These are phyloP conservation scores for Thymus mandschuricus DNA, from an alignment of 257 asterid genomes.

Conservation along the genomic window DNA sequence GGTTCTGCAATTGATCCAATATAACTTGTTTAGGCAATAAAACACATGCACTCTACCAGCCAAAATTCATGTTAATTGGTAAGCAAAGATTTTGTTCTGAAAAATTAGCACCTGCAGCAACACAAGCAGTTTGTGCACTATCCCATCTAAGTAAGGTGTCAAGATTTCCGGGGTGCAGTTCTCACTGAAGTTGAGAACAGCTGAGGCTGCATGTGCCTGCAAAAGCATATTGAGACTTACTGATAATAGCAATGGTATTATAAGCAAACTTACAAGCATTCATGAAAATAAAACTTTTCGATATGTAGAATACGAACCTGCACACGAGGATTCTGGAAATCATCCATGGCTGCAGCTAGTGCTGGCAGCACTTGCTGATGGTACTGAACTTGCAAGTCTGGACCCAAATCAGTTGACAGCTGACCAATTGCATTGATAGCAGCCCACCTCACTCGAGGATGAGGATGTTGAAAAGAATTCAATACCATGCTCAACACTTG, in stretches of 20 bases:
- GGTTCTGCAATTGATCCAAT: constrained; percentile 59
- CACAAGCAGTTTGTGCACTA: constrained; percentile 77
- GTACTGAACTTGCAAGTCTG: constrained; percentile 88
- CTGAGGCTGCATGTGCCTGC: constrained; percentile 98
- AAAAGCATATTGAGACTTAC: constrained; percentile 21
- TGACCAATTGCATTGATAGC: constrained; percentile 99
- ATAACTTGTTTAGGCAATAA: background rate
- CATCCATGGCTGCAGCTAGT: constrained; percentile 88
- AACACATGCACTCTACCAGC: constrained; percentile 40
- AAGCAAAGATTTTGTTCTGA: constrained; percentile 16
- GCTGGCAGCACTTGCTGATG: constrained; percentile 85
- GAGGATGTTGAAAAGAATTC: constrained; percentile 93
- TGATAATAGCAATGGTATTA: background rate
- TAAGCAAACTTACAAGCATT: background rate
- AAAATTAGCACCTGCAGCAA: constrained; percentile 71
- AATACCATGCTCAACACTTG: constrained; percentile 92
- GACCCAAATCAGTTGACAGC: constrained; percentile 96
- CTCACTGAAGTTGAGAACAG: constrained; percentile 91
- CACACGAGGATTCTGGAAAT: constrained; percentile 91
- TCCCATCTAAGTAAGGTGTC: constrained; percentile 82
- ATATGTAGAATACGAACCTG: constrained; percentile 59
- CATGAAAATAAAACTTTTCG: background rate
- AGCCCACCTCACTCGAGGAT: constrained; percentile 97
- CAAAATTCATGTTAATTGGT: constrained; percentile 18
- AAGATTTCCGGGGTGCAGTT: constrained; percentile 89